Evolutionary conservation across 176 grass and related monocot genomes (phyloP).

Genomic region (Melocanna baccifera): DNA sequence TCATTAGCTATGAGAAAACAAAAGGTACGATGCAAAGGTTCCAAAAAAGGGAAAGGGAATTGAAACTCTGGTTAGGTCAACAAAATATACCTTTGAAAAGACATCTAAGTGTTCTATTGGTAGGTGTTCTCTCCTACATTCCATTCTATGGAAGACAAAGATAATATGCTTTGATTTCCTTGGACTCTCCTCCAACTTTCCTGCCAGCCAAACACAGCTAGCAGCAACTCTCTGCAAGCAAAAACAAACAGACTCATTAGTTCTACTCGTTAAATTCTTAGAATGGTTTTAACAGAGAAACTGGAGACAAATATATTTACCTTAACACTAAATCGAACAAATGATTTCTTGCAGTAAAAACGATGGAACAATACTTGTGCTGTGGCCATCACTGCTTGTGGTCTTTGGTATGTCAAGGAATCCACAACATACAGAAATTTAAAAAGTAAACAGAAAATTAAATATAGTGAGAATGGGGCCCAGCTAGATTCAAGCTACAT

Average conservation of each 20-base stretch:
- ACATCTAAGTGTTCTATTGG: constrained; percentile 70
- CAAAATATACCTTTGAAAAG: constrained; percentile 51
- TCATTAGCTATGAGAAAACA: neutral
- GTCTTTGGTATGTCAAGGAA: constrained; percentile 58
- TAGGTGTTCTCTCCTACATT: constrained; percentile 75
- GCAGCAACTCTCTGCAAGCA: constrained; percentile 78
- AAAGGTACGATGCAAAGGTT: neutral
- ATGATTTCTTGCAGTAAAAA: constrained; percentile 96
- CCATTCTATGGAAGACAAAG: constrained; percentile 83
- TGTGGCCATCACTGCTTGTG: constrained; percentile 93
- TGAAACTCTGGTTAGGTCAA: constrained; percentile 13
- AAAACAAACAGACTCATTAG: constrained; percentile 18
- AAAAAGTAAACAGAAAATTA: neutral
- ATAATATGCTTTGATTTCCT: constrained; percentile 74
- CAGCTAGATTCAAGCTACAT: neutral
- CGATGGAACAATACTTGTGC: constrained; percentile 90
- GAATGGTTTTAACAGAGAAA: neutral
- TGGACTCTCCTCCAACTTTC: constrained; percentile 88
- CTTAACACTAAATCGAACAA: constrained; percentile 84
- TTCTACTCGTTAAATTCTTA: neutral
- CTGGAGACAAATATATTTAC: constrained; percentile 31
- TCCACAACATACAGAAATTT: neutral
- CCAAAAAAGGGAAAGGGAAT: neutral
- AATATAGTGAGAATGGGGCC: neutral
- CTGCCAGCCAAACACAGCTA: constrained; percentile 89